Percentiles rank a stretch among this genome's conserved stretches.
These are phyloP conservation scores for Pachyrhizus erosus DNA, from an alignment of 306 rosid genomes.

Conservation along the genomic window DNA sequence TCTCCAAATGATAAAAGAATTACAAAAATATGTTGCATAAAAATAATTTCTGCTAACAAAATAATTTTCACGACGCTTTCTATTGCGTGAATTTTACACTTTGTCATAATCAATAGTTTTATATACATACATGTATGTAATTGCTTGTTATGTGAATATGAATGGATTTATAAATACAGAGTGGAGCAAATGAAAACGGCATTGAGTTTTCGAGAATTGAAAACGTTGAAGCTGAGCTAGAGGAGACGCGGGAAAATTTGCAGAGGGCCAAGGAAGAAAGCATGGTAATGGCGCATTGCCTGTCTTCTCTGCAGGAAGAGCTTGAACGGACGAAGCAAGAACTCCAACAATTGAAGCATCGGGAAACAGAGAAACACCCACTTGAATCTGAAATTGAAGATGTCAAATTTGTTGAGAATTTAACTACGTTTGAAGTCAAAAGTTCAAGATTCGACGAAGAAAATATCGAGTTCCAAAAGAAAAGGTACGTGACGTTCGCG, in stretches of 20 bases:
- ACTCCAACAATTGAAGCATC: constrained; percentile 60
- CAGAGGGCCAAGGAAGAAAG: constrained; percentile 80
- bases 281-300: constrained; percentile 71
- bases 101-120: not conserved
- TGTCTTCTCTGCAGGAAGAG: constrained; percentile 78
- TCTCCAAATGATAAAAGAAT: too few species aligned
- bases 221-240: constrained; percentile 69
- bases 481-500: constrained; percentile 86
- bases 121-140: not conserved
- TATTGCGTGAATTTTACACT: too few species aligned
- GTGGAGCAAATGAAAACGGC: constrained; percentile 52
- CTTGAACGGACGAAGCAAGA: constrained; percentile 73
- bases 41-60: too few species aligned
- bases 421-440: constrained; percentile 49
- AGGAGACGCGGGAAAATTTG: constrained; percentile 73
- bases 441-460: constrained; percentile 40
- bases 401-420: constrained; percentile 64
- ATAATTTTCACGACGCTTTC: too few species aligned
- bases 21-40: too few species aligned
- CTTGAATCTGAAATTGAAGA: constrained; percentile 62
- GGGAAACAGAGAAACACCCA: constrained; percentile 51
- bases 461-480: constrained; percentile 79
- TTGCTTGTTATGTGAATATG: not conserved
- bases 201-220: constrained; percentile 51
- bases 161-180: constrained; percentile 47